Percentiles rank a stretch among this genome's conserved stretches.
Conservation (phyloP, 495 filamentous ascomycete species). For the Neurospora sp. region DNA sequence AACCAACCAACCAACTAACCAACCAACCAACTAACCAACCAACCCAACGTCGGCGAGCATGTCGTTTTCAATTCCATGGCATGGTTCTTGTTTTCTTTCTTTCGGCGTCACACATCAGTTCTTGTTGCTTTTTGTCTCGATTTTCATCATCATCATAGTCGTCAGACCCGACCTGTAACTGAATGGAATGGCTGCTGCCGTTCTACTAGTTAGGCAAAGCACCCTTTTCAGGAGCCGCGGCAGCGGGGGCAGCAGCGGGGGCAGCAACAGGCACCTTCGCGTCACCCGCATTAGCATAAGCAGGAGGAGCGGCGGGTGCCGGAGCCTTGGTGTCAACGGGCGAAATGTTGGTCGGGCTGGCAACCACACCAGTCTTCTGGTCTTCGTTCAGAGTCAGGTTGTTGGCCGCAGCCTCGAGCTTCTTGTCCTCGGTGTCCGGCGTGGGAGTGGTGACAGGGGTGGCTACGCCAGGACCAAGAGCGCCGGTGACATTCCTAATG, state of each 20-base stretch:
- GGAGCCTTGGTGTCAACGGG: not conserved
- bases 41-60: not conserved
- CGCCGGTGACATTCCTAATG: constrained; percentile 41
- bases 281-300: not conserved
- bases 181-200: constrained; percentile 19
- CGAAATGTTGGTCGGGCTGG: not conserved
- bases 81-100: not conserved
- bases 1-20: not conserved
- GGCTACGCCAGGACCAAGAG: constrained; percentile 20
- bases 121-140: not conserved
- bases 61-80: not conserved
- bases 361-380: constrained; percentile 1
- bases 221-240: constrained; percentile 28
- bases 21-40: not conserved
- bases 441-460: constrained; percentile 7
- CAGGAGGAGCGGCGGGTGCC: not conserved
- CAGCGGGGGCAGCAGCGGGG: constrained; percentile 2
- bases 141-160: constrained; percentile 11
- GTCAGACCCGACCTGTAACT: not conserved
- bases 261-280: not conserved
- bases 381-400: constrained; percentile 1
- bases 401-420: constrained; percentile 5
- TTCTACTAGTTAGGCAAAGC: constrained; percentile 24
- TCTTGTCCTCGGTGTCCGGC: constrained; percentile 8
- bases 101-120: not conserved